Conservation (phyloP, 108 stramenopile genomes). For the Conticribra guillardii region DNA sequence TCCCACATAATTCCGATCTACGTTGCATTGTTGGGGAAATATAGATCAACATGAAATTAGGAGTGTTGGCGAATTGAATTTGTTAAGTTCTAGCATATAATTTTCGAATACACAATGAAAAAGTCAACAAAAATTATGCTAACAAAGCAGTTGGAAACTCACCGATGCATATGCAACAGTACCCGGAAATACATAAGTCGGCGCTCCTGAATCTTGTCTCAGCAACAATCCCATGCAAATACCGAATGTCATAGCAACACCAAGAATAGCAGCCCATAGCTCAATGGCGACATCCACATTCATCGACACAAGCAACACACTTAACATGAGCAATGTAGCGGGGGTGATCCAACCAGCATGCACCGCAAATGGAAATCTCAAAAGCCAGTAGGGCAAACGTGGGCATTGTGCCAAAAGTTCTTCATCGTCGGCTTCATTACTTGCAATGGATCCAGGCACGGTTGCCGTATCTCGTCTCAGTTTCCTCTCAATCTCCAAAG, state of each 20-base stretch:
- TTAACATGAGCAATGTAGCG: conserved; percentile 35
- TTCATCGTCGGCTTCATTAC: not conserved
- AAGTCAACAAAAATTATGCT: too few relatives aligned
- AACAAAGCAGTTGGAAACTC: too few relatives aligned
- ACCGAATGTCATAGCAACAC: conserved; percentile 34
- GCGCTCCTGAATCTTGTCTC: conserved; percentile 32
- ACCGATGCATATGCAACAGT: conserved; percentile 34
- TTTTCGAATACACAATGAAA: too few relatives aligned
- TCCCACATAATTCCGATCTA: conserved; percentile 30
- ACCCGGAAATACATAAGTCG: conserved; percentile 30
- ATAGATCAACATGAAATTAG: too few relatives aligned
- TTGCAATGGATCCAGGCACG: not conserved
- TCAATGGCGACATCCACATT: conserved; percentile 7
- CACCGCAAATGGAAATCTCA: conserved; percentile 44
- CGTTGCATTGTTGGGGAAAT: too few relatives aligned
- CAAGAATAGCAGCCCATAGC: conserved; percentile 32
- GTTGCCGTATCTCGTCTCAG: not conserved
- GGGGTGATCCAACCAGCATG: conserved; percentile 46
- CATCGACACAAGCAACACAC: conserved; percentile 21
- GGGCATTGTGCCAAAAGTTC: conserved; percentile 7
- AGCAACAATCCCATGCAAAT: conserved; percentile 39
- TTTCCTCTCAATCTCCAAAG: conserved; percentile 7
- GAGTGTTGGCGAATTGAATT: too few relatives aligned
- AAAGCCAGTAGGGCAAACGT: conserved; percentile 33
- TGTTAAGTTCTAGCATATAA: too few relatives aligned